phyloP scores from a whole-genome alignment of 768 basidiomycete genomes.

The Hygrocybe coccinea region DNA sequence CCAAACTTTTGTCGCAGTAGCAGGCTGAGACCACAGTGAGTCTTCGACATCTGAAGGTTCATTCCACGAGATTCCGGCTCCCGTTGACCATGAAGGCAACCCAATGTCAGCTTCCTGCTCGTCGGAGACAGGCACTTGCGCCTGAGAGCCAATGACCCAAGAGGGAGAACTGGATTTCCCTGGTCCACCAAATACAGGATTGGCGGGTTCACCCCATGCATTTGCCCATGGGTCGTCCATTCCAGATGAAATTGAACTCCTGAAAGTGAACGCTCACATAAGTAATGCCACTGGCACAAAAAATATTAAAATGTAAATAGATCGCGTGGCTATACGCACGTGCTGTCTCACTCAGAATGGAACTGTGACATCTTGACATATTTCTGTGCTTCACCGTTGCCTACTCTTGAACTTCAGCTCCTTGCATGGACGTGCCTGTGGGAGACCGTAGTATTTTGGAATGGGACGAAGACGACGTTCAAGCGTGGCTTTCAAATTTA shows the following conservation, averaged over 20 bases:
- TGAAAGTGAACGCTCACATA: too few species aligned
- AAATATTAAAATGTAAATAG: too few species aligned
- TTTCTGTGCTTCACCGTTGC: neutral
- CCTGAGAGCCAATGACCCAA: slow-evolving; percentile 5
- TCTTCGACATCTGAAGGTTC: slow-evolving; percentile 38
- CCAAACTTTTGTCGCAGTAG: slow-evolving; percentile 26
- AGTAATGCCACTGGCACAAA: too few species aligned
- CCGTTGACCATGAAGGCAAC: slow-evolving; percentile 53
- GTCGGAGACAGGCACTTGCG: slow-evolving; percentile 22
- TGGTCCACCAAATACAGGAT: slow-evolving; percentile 11
- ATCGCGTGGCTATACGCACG: too few species aligned
- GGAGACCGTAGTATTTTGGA: slow-evolving; percentile 44
- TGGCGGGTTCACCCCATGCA: slow-evolving; percentile 55
- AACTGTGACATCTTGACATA: too few species aligned
- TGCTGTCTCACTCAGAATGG: too few species aligned
- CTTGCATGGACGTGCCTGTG: slow-evolving; percentile 33
- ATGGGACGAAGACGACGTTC: slow-evolving; percentile 77
- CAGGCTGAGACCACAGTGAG: slow-evolving; percentile 40
- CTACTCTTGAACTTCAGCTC: neutral
- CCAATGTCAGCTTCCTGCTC: slow-evolving; percentile 53
- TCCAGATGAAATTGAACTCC: slow-evolving; percentile 4
- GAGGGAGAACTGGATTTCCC: neutral
- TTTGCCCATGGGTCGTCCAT: slow-evolving; percentile 81
- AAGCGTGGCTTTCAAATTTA: slow-evolving; percentile 67
- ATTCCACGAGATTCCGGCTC: slow-evolving; percentile 42